A percentile compares a stretch with the other conserved stretches of the same genome.
Evolutionary conservation across 192 early-diverging fungal genomes (phyloP).

Genomic region (Rhizoclosmatium globosum): DNA sequence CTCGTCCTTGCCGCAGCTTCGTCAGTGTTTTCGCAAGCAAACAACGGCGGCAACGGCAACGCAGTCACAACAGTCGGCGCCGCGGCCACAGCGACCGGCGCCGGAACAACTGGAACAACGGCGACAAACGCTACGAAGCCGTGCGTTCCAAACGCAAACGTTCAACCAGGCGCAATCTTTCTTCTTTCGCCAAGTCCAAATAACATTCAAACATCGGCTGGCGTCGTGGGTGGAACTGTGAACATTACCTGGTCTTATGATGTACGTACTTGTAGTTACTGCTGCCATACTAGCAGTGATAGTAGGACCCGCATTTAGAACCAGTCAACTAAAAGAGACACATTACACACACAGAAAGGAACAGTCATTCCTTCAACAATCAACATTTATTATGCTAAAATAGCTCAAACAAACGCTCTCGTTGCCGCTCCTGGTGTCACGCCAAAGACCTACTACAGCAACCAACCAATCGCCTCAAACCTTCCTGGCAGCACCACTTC

Average conservation of each 20-base stretch:
- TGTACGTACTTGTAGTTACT: conserved; percentile 5
- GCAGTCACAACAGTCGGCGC: background rate
- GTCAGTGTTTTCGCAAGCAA: background rate
- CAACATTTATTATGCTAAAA: conserved; percentile 19
- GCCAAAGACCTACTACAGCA: conserved; percentile 6
- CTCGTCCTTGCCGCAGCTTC: background rate
- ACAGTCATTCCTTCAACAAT: conserved; percentile 17
- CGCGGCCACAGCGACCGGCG: background rate
- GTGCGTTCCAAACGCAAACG: conserved; percentile 11
- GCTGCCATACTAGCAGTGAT: background rate
- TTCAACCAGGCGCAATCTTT: conserved; percentile 27
- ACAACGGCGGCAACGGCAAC: background rate
- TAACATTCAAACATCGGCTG: background rate
- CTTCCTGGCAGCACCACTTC: background rate
- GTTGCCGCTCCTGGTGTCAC: background rate
- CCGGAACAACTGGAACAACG: background rate
- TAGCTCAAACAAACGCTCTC: conserved; percentile 2
- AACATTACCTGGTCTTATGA: conserved; percentile 28
- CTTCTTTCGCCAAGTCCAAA: conserved; percentile 13
- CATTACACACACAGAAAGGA: background rate
- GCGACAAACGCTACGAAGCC: conserved; percentile 2
- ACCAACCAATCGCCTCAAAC: conserved; percentile 10
- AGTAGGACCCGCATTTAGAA: background rate
- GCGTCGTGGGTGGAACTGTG: conserved; percentile 27
- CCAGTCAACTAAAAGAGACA: background rate